Conservation (phyloP, 2,329 filamentous ascomycete species). For the Pseudogymnoascus sp. region DNA sequence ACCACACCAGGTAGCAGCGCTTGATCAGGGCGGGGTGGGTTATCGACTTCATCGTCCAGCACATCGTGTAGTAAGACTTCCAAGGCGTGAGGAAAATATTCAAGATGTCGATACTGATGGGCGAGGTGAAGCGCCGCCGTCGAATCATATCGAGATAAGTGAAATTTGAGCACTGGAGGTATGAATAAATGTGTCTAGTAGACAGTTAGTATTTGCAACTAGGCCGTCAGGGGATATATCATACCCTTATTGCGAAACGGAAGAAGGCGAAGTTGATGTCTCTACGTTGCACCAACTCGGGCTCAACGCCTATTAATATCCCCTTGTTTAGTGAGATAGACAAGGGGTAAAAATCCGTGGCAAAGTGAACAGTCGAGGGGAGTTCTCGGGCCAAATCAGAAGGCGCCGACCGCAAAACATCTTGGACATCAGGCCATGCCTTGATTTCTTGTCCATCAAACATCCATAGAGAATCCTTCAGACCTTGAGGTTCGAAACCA, state of each 20-base stretch:
- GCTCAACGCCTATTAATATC: constrained; percentile 83
- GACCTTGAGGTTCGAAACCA: constrained; percentile 21
- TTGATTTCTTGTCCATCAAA: constrained; percentile 85
- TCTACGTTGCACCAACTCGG: constrained; percentile 85
- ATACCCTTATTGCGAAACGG: constrained; percentile 78
- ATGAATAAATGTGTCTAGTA: constrained; percentile 85
- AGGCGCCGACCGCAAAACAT: constrained; percentile 68
- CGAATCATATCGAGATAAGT: constrained; percentile 70
- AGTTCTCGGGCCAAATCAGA: constrained; percentile 62
- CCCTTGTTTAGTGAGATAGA: constrained; percentile 84
- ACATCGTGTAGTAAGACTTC: constrained; percentile 91
- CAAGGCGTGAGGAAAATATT: constrained; percentile 88
- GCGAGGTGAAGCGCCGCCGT: constrained; percentile 75
- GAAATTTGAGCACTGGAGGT: constrained; percentile 75
- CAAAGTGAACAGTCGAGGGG: constrained; percentile 67
- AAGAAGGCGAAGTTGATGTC: constrained; percentile 89
- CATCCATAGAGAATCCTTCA: constrained; percentile 87
- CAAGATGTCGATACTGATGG: constrained; percentile 76
- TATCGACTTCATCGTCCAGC: constrained; percentile 88
- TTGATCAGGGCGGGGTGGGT: constrained; percentile 55
- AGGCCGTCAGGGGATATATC: constrained; percentile 26
- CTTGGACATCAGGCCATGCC: constrained; percentile 82
- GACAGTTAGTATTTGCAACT: constrained; percentile 6
- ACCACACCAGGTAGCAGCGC: constrained; percentile 59
- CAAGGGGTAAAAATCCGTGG: constrained; percentile 92